phyloP scores from a whole-genome alignment of 805 yeast genomes.

The Candida sphagnicola region DNA sequence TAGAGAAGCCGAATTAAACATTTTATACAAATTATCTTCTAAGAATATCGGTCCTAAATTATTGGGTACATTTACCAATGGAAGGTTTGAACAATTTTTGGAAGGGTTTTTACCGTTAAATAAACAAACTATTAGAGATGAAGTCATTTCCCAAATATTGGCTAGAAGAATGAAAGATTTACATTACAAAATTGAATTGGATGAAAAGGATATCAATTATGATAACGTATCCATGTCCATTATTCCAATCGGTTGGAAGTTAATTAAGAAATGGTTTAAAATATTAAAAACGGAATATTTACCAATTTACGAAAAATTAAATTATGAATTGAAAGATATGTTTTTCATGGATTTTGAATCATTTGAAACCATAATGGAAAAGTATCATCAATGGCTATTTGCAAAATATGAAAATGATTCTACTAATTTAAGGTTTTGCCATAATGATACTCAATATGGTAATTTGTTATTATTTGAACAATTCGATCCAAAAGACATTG shows the following conservation, averaged over 20 bases:
- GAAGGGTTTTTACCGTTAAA: slow-evolving; percentile 78
- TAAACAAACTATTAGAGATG: slow-evolving; percentile 67
- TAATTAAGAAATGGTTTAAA: slow-evolving; percentile 67
- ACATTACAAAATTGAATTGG: slow-evolving; percentile 72
- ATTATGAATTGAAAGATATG: slow-evolving; percentile 28
- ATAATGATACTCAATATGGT: slow-evolving; percentile 96
- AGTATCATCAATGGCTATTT: slow-evolving; percentile 63
- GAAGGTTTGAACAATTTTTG: slow-evolving; percentile 90
- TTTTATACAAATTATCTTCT: slow-evolving; percentile 67
- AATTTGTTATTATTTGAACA: slow-evolving; percentile 65
- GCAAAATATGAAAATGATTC: slow-evolving; percentile 42
- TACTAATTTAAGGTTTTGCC: slow-evolving; percentile 72
- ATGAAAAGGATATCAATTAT: slow-evolving; percentile 45
- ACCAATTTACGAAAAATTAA: slow-evolving; percentile 28
- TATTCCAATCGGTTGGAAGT: slow-evolving; percentile 69
- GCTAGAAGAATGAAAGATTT: slow-evolving; percentile 96
- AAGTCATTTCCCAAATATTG: slow-evolving; percentile 73
- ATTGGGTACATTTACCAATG: slow-evolving; percentile 86
- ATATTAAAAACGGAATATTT: slow-evolving; percentile 42
- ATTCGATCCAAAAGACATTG: slow-evolving; percentile 47
- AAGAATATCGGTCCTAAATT: slow-evolving; percentile 85
- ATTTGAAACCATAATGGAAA: slow-evolving; percentile 45
- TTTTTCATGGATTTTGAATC: slow-evolving; percentile 45
- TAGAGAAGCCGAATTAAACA: slow-evolving; percentile 71
- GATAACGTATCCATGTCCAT: slow-evolving; percentile 11